phyloP scores from a whole-genome alignment of 768 basidiomycete species.

The Pleurotus tuoliensis region DNA sequence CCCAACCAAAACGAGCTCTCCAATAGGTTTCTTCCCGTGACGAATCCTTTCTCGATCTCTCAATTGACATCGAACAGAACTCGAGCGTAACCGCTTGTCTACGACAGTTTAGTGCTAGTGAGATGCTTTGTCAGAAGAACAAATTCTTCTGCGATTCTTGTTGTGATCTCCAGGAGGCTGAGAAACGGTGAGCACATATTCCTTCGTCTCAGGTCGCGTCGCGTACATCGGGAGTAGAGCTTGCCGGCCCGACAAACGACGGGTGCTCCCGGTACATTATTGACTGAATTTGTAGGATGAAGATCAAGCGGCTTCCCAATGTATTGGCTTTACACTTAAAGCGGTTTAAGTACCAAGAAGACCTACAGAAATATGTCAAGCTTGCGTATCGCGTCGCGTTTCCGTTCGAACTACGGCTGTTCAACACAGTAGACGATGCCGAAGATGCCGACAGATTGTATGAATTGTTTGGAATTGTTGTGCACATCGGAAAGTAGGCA shows the following conservation, averaged over 20 bases:
- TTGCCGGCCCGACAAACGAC: too few species aligned
- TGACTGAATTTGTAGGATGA: slow-evolving; percentile 66
- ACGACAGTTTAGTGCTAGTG: slow-evolving; percentile 93
- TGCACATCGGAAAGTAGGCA: slow-evolving; percentile 95
- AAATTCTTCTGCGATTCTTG: slow-evolving; percentile 99
- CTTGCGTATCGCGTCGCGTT: slow-evolving; percentile 96
- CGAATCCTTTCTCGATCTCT: slow-evolving; percentile 96
- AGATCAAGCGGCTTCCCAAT: slow-evolving; percentile 95
- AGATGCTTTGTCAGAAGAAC: slow-evolving; percentile 97
- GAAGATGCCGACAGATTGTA: slow-evolving; percentile 91
- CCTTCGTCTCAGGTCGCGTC: neutral
- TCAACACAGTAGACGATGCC: slow-evolving; percentile 95
- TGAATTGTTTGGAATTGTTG: slow-evolving; percentile 92
- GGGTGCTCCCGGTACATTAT: neutral
- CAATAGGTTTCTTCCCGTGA: slow-evolving; percentile 86
- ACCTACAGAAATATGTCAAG: slow-evolving; percentile 87
- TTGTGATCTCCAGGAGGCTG: slow-evolving; percentile 95
- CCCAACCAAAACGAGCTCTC: neutral
- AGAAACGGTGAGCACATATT: slow-evolving; percentile 70
- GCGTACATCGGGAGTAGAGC: neutral
- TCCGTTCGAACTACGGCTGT: slow-evolving; percentile 89
- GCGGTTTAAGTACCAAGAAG: slow-evolving; percentile 98
- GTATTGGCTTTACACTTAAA: slow-evolving; percentile 94
- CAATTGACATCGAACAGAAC: slow-evolving; percentile 98
- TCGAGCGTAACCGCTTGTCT: slow-evolving; percentile 95